These are phyloP conservation scores for Colletotrichum sp. DNA, from an alignment of 2,329 filamentous ascomycete genomes.

Conservation along the genomic window DNA sequence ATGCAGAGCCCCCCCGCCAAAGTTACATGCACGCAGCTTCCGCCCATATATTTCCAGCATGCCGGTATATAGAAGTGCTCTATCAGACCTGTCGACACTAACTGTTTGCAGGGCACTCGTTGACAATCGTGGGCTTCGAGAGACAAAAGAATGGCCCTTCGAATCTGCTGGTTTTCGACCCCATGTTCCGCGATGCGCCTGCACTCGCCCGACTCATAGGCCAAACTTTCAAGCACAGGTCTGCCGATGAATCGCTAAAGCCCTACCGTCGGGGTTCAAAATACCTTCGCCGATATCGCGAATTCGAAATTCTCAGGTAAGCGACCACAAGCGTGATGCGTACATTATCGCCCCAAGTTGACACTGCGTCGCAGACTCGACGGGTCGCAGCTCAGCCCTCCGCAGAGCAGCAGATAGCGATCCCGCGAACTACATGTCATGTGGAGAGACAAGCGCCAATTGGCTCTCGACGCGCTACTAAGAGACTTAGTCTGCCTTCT, in stretches of 20 bases:
- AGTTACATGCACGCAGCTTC: constrained; percentile 73
- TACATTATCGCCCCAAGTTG: background rate
- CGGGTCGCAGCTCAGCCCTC: background rate
- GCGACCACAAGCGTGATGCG: background rate
- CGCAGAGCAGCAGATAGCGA: background rate
- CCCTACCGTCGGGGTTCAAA: constrained; percentile 74
- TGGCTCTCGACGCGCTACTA: background rate
- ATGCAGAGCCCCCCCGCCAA: constrained; percentile 57
- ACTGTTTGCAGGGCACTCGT: constrained; percentile 70
- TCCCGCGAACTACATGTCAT: background rate
- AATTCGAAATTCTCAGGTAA: constrained; percentile 74
- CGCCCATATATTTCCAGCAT: constrained; percentile 92
- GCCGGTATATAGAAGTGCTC: constrained; percentile 53
- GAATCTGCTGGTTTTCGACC: constrained; percentile 87
- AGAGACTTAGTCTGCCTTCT: constrained; percentile 23
- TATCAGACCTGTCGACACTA: background rate
- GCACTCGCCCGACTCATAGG: constrained; percentile 66
- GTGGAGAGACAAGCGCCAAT: background rate
- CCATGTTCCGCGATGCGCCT: constrained; percentile 75
- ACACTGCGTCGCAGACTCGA: background rate
- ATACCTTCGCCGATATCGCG: constrained; percentile 73
- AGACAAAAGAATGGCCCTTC: constrained; percentile 65
- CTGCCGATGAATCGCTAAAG: constrained; percentile 64
- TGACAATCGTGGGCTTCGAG: constrained; percentile 89
- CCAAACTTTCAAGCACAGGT: constrained; percentile 46